Evolutionary conservation across 2,329 filamentous ascomycete genomes (phyloP), one percentile per base, ranked within the genome.

Genomic region (Sclerotinia minor): DNA sequence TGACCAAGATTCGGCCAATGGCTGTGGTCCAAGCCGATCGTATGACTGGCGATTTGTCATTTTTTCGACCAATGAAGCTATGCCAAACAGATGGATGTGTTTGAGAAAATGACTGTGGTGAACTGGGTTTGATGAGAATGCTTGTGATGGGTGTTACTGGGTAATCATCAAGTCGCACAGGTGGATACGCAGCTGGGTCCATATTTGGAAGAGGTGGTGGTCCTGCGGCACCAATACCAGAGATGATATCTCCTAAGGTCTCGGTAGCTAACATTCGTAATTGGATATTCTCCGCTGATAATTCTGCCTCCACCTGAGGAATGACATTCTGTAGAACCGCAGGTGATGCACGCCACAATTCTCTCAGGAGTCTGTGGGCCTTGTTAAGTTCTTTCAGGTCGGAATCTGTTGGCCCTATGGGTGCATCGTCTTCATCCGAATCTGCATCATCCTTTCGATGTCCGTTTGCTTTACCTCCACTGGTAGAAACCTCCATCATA

Each of bases 161-260:
- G 26, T 89, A 87, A 65, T 88, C 86, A 29, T 84, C 79, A 47
- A 92, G 78, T 69, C 85, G 89, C 59, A 90, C 81, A 5, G 90
- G 89, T n/a, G 94, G 94, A 75, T 96, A 97, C 41, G 90, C 89
- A 29, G 90, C 86, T 17, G 94, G 92, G 75, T 97, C 92, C 75
- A 97, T 84, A 1, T 82, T 79, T 13, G 90, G 86, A 8, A 87
- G 80, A 19, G 90, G 86, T 21, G 94, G 92, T 67, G 92, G 91
- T 0, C 94, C 94, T 70, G 94, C 92, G 69, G 94, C 92, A 61
- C 94, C 94, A 77, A 98, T 96, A 7, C 94, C 94, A 52, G 94
- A 90, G 35, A 96, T 90, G 83, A 99, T 94, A 76, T 98, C 94
- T 65, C 96, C 95, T 50, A 99, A 87, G 0, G 95, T 97, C 78